These are phyloP conservation scores for Cytospora leucostoma DNA, from an alignment of 2,329 filamentous ascomycete genomes.

Conservation along the genomic window DNA sequence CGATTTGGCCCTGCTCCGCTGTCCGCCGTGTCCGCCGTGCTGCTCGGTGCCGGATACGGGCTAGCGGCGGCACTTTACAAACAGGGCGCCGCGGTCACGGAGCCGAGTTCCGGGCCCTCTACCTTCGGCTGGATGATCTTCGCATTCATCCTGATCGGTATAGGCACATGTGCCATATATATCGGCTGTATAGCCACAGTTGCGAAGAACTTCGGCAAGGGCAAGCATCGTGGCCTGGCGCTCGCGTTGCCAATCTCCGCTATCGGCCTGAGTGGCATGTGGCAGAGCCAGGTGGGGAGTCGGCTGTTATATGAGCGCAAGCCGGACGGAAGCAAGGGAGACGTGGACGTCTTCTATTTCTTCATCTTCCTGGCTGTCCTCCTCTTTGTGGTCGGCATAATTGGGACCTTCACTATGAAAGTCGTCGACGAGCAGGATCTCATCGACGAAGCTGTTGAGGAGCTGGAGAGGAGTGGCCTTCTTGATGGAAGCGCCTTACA, in stretches of 20 bases:
- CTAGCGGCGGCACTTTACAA: conserved; percentile 79
- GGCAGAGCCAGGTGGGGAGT: conserved; percentile 86
- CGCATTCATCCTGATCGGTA: conserved; percentile 80
- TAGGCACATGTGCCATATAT: conserved; percentile 87
- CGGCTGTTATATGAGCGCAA: conserved; percentile 71
- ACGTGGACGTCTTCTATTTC: conserved; percentile 78
- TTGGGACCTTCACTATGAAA: conserved; percentile 73
- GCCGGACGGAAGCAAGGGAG: conserved; percentile 62
- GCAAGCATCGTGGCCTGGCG: conserved; percentile 83
- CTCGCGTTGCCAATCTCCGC: conserved; percentile 88
- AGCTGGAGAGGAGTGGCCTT: conserved; percentile 85
- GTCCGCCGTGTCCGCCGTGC: conserved; percentile 67
- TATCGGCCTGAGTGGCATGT: conserved; percentile 93
- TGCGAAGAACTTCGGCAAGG: conserved; percentile 95
- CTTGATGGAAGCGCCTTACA: conserved; percentile 77
- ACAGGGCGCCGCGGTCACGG: conserved; percentile 46
- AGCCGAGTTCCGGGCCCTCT: conserved; percentile 53
- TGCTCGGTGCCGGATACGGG: conserved; percentile 82
- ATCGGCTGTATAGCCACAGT: conserved; percentile 89
- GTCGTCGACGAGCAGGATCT: conserved; percentile 84
- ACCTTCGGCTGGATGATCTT: conserved; percentile 82
- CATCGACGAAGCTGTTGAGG: conserved; percentile 87
- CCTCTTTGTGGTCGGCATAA: conserved; percentile 68
- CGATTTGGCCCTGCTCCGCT: conserved; percentile 79
- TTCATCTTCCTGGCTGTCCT: conserved; percentile 81